Base-by-base conservation (phyloP, 257 asterid genomes). In the Euphrasia confusa region DNA sequence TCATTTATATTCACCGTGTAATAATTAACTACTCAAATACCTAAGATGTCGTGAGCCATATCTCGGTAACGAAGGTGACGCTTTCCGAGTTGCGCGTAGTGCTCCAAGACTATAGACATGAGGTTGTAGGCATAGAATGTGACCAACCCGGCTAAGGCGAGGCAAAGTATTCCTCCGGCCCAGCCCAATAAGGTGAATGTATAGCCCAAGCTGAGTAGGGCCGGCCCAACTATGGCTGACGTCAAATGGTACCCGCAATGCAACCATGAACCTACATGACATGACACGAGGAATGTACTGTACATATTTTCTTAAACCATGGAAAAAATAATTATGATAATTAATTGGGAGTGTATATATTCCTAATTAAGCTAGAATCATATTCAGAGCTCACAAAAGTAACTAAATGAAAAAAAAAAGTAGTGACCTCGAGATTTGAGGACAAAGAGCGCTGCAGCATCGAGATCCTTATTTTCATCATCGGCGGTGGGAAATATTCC, bases 181-280 rank as follows among this genome's bases (percentile, higher is more conserved):
- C 89, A 86, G 5, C 95, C 89, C 66, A 86, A 27, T 65, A 80
- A 48, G 21, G 82, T 60, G 61, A 86, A 76, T 5, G 87, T 76
- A 37, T 76, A 86, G 13, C 89, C 81, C 72, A 86, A 72, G 69
- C 91, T 83, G 17, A 86, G 65, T 1, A 86, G 80, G 26, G 84
- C 87, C 71, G 95, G 87, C 39, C 87, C 81, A 0, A 86, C 87
- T 56, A 86, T 86, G 3, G 91, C 87, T 42, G 86, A 81, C 21
- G 91, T 86, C 47, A 86, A 24, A 70, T 86, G 95, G 69, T 79
- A 86, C 52, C 91, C 95, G 5, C 87, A 83, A 59, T 86, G 95
- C 76, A 65, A 56, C 92, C 95, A 86, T 11, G 89, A 76, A 18
- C 94, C 90, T 85, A 52, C 11, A 45, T 13, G 14, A 45, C 5